Evolutionary conservation across 1,139 yeast species (phyloP).

Genomic region (Yamadazyma membranifaciens): DNA sequence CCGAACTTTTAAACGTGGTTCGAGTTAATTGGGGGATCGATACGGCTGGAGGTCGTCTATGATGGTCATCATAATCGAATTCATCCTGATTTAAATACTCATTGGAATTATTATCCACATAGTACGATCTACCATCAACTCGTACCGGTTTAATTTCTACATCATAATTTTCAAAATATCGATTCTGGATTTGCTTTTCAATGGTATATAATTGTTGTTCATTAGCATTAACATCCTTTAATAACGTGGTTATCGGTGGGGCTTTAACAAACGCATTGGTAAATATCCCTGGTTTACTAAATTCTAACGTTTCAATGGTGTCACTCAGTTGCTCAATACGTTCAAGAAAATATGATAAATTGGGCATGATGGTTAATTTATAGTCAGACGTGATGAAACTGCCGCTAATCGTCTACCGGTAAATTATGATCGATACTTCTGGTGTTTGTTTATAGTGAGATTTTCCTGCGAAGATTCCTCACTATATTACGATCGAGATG

Average conservation of each 20-base stretch:
- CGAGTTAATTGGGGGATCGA: slow-evolving; percentile 19
- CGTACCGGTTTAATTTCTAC: slow-evolving; percentile 27
- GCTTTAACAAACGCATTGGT: slow-evolving; percentile 59
- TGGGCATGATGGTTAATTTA: slow-evolving; percentile 16
- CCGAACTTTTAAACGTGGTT: slow-evolving; percentile 1
- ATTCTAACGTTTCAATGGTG: slow-evolving; percentile 31
- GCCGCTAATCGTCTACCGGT: no score
- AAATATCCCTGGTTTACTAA: slow-evolving; percentile 58
- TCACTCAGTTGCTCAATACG: slow-evolving; percentile 22
- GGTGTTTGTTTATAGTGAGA: not conserved
- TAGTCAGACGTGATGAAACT: no score
- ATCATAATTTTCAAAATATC: slow-evolving; percentile 2
- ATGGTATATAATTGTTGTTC: slow-evolving; percentile 50
- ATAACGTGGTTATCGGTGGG: slow-evolving; percentile 56
- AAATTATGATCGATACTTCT: no score
- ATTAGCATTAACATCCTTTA: slow-evolving; percentile 58
- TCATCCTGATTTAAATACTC: slow-evolving; percentile 21
- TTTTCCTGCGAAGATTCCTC: not conserved
- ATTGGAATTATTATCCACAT: slow-evolving; percentile 22
- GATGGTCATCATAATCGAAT: no score
- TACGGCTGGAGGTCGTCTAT: slow-evolving; percentile 19
- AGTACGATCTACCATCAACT: slow-evolving; percentile 37
- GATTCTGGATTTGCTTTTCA: not conserved
- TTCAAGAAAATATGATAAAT: slow-evolving; percentile 24
- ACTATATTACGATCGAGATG: slow-evolving; percentile 3